phyloP scores from a whole-genome alignment of 1,284 basidiomycete species.

The Microbotryum intermedium region DNA sequence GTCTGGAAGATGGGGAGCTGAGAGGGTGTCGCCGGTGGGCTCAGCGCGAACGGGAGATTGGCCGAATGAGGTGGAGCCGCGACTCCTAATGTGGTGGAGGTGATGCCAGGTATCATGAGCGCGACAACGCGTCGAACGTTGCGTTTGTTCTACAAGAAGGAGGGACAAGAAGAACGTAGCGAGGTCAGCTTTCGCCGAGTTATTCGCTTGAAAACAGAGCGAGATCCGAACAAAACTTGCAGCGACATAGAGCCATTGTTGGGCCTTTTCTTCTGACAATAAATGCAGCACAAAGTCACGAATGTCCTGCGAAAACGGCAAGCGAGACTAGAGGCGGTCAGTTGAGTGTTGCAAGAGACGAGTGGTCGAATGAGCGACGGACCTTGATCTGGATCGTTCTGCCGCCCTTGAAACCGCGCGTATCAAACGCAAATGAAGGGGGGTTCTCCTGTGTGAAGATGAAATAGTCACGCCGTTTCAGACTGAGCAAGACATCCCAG shows the following conservation, averaged over 20 bases:
- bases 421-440: conserved; percentile 35
- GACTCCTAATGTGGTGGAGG: conserved; percentile 58
- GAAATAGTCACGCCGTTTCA: neutral
- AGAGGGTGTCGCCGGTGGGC: conserved; percentile 27
- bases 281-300: conserved; percentile 67
- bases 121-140: conserved; percentile 66
- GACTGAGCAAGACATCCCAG: neutral
- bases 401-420: conserved; percentile 33
- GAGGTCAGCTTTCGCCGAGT: neutral
- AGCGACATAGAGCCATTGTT: conserved; percentile 73
- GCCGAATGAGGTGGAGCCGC: conserved; percentile 50
- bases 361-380: neutral
- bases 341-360: no score
- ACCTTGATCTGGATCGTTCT: conserved; percentile 32
- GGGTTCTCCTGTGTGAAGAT: conserved; percentile 17
- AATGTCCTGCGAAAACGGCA: conserved; percentile 20
- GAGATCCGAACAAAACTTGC: conserved; percentile 43
- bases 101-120: conserved; percentile 71
- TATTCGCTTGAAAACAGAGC: neutral
- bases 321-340: neutral
- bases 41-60: conserved; percentile 44
- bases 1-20: conserved; percentile 63
- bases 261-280: conserved; percentile 66
- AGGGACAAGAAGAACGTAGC: neutral
- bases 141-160: conserved; percentile 52